Percentiles rank a stretch among this genome's conserved stretches.
Conservation (phyloP, 1,284 basidiomycete species). For the Agroathelia rolfsii region DNA sequence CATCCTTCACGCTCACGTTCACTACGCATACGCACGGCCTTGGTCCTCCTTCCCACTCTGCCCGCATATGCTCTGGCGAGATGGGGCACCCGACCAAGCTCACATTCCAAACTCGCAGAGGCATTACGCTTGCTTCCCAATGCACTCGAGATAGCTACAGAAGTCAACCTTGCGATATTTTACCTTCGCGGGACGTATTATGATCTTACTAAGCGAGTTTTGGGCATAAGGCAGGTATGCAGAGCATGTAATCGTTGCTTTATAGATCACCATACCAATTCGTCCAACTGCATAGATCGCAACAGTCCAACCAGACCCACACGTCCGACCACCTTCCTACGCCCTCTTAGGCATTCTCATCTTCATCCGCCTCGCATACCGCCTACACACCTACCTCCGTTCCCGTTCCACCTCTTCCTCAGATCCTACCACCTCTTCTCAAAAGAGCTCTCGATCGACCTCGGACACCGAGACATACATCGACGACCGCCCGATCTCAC, state of each 20-base stretch:
- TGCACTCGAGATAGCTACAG: constrained; percentile 44
- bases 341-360: constrained; percentile 77
- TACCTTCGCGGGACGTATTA: constrained; percentile 77
- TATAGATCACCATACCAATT: constrained; percentile 3
- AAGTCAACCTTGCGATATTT: constrained; percentile 76
- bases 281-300: constrained; percentile 56
- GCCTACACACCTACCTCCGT: constrained; percentile 38
- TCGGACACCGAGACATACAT: constrained; percentile 45
- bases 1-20: constrained; percentile 36
- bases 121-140: constrained; percentile 35
- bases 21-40: constrained; percentile 32
- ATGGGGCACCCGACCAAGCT: constrained; percentile 30
- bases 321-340: constrained; percentile 72
- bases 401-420: constrained; percentile 14
- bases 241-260: constrained; percentile 3
- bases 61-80: constrained; percentile 52
- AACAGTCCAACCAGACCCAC: constrained; percentile 57
- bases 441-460: constrained; percentile 21
- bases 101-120: constrained; percentile 26
- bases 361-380: constrained; percentile 57
- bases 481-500: constrained; percentile 53
- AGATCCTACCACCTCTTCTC: constrained; percentile 10
- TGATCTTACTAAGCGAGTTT: constrained; percentile 60
- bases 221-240: constrained; percentile 66
- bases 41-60: constrained; percentile 59